These are phyloP conservation scores for Colletotrichum incanum DNA, from an alignment of 2,329 filamentous ascomycete species.

Conservation along the genomic window DNA sequence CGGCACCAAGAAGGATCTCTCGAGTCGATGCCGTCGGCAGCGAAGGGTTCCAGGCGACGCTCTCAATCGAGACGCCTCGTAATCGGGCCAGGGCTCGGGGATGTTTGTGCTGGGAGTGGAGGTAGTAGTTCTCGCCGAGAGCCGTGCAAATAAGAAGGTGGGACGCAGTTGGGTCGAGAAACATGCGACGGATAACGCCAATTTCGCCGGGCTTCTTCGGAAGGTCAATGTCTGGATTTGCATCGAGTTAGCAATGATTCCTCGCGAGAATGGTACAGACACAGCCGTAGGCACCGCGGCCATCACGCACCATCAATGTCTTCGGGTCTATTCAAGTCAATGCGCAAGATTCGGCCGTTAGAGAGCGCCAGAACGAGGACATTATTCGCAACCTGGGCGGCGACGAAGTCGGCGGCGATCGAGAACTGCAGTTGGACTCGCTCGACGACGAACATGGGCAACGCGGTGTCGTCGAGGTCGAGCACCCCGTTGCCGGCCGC, in stretches of 20 bases:
- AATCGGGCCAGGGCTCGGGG: constrained; percentile 86
- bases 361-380: constrained; percentile 93
- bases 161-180: constrained; percentile 96
- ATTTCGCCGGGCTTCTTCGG: constrained; percentile 93
- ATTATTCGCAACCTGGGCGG: constrained; percentile 97
- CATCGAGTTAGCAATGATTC: constrained; percentile 30
- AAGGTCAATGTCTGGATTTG: constrained; percentile 86
- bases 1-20: constrained; percentile 91
- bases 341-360: constrained; percentile 92
- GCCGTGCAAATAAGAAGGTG: constrained; percentile 94
- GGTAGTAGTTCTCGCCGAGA: constrained; percentile 96
- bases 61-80: constrained; percentile 89
- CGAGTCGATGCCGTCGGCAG: constrained; percentile 93
- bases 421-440: constrained; percentile 94
- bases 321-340: constrained; percentile 92
- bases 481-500: constrained; percentile 73
- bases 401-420: constrained; percentile 94
- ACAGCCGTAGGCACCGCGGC: constrained; percentile 30
- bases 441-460: constrained; percentile 96
- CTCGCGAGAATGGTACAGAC: constrained; percentile 22
- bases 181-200: constrained; percentile 94
- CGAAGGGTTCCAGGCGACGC: constrained; percentile 94
- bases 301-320: constrained; percentile 86
- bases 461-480: constrained; percentile 71
- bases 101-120: constrained; percentile 93